Conservation (phyloP, 805 yeast genomes). For the Lipomyces yamanashiensis region DNA sequence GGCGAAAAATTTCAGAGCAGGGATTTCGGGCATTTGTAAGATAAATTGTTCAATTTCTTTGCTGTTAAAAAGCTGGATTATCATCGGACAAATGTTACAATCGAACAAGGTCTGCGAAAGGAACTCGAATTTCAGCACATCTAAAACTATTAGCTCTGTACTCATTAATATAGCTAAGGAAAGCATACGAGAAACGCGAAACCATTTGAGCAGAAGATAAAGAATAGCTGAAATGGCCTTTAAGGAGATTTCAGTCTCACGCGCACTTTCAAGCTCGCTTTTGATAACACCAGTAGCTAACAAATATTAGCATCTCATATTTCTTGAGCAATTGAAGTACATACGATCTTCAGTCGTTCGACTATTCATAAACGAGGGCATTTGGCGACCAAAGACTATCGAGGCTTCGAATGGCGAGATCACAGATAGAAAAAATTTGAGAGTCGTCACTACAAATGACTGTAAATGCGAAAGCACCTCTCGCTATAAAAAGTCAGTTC, state of each 20-base stretch:
- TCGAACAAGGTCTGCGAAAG: conserved; percentile 75
- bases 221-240: conserved; percentile 64
- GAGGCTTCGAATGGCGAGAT: conserved; percentile 40
- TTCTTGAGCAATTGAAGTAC: not conserved
- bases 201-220: conserved; percentile 68
- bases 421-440: conserved; percentile 66
- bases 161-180: not conserved
- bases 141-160: conserved; percentile 6
- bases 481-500: conserved; percentile 52
- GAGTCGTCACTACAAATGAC: conserved; percentile 65
- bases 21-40: conserved; percentile 38
- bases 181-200: conserved; percentile 60
- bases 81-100: conserved; percentile 44
- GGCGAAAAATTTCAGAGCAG: conserved; percentile 36
- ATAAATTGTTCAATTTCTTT: conserved; percentile 30
- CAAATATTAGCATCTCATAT: no score
- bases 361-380: not conserved
- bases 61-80: conserved; percentile 31
- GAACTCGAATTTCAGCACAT: conserved; percentile 78
- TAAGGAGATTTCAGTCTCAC: conserved; percentile 65
- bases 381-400: conserved; percentile 10
- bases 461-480: conserved; percentile 59
- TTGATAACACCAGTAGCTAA: conserved; percentile 5
- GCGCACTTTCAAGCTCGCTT: conserved; percentile 36
- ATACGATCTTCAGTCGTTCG: not conserved